Conservation (phyloP, 768 basidiomycete species). For the Tricholoma saponaceum region DNA sequence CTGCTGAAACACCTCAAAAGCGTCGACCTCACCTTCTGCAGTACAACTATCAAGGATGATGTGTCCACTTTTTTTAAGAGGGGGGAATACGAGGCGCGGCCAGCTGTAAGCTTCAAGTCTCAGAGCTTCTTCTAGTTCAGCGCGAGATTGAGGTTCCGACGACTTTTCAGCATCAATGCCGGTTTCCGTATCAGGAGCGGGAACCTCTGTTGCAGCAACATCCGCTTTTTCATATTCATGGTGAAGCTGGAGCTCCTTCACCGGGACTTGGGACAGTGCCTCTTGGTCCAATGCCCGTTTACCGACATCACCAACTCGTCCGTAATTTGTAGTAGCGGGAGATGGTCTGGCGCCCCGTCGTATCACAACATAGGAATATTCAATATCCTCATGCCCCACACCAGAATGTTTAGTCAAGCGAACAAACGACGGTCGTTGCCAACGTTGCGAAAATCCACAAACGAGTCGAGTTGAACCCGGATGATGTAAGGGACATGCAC, state of each 20-base stretch:
- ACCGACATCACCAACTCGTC: conserved; percentile 53
- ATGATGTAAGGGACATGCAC: conserved; percentile 70
- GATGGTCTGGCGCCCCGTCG: conserved; percentile 71
- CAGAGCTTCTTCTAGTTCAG: conserved; percentile 49
- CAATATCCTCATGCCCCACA: conserved; percentile 80
- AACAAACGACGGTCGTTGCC: conserved; percentile 83
- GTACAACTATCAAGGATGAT: conserved; percentile 89
- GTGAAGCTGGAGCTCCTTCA: conserved; percentile 41
- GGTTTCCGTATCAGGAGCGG: conserved; percentile 7
- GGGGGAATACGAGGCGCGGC: conserved; percentile 92
- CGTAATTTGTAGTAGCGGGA: conserved; percentile 31
- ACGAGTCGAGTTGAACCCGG: conserved; percentile 48
- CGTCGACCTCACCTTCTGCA: conserved; percentile 53
- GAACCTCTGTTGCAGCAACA: conserved; percentile 6
- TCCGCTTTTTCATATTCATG: conserved; percentile 21
- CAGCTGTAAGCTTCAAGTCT: conserved; percentile 77
- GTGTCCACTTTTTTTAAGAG: conserved; percentile 88
- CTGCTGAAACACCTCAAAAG: background rate
- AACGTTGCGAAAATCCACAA: conserved; percentile 85
- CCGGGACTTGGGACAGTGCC: conserved; percentile 18
- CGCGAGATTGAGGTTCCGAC: conserved; percentile 12
- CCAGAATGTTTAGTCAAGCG: conserved; percentile 85
- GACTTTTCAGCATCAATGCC: conserved; percentile 2
- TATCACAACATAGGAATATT: conserved; percentile 89
- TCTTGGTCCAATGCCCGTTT: conserved; percentile 37